Percentiles rank a stretch among this genome's conserved stretches.
These are phyloP conservation scores for Ogataea naganishii DNA, from an alignment of 805 yeast genomes.

Conservation along the genomic window DNA sequence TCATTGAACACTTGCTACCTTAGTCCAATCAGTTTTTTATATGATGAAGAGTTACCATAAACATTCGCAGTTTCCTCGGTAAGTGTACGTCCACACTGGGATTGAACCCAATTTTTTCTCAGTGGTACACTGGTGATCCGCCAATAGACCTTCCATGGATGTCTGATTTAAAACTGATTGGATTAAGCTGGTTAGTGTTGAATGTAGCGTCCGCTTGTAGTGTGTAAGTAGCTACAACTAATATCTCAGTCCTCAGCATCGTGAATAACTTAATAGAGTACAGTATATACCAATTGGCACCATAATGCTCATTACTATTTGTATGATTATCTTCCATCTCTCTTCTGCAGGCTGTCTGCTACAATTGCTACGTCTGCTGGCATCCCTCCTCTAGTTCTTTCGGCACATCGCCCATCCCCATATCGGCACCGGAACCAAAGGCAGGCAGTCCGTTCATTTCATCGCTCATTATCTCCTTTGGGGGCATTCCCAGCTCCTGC, in stretches of 20 bases:
- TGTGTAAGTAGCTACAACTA: no score
- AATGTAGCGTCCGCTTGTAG: no score
- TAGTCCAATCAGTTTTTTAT: slow-evolving; percentile 18
- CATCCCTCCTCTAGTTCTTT: slow-evolving; percentile 52
- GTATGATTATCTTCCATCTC: no score
- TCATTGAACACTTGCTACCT: no score
- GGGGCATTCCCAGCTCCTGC: slow-evolving; percentile 76
- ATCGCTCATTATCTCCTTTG: slow-evolving; percentile 50
- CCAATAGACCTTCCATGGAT: slow-evolving; percentile 83
- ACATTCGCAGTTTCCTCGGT: slow-evolving; percentile 98
- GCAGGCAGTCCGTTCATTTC: slow-evolving; percentile 36
- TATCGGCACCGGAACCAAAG: slow-evolving; percentile 29
- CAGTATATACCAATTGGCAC: no score
- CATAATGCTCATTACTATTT: no score
- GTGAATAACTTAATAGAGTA: no score
- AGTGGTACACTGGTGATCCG: slow-evolving; percentile 83
- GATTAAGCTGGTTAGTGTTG: no score
- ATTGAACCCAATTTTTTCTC: slow-evolving; percentile 52
- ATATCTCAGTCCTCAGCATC: no score
- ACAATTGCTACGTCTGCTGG: slow-evolving; percentile 32
- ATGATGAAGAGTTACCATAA: slow-evolving; percentile 70
- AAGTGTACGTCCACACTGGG: slow-evolving; percentile 52
- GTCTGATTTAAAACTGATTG: slow-evolving; percentile 71
- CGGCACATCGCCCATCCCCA: slow-evolving; percentile 29
- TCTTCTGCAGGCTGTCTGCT: no score